A percentile compares a stretch with the other conserved stretches of the same genome.
Evolutionary conservation across 768 basidiomycete genomes (phyloP).

Genomic region (Boletales sp.): DNA sequence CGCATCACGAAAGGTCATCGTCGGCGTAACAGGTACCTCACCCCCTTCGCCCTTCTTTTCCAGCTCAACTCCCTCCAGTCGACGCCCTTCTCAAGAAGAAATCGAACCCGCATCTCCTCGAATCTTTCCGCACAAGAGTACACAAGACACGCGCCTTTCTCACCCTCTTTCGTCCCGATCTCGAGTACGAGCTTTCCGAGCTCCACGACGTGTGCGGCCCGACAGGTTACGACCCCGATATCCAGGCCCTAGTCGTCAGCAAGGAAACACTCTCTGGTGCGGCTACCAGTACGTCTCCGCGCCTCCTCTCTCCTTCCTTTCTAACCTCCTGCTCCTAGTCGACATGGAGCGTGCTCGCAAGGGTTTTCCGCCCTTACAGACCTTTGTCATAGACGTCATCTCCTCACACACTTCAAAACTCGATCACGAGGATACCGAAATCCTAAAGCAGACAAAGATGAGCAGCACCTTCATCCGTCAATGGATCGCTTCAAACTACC

Average conservation of each 20-base stretch:
- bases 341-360: conserved; percentile 55
- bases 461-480: conserved; percentile 91
- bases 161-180: conserved; percentile 58
- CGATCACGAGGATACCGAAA: conserved; percentile 62
- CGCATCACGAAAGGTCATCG: conserved; percentile 72
- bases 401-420: conserved; percentile 58
- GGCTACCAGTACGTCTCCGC: conserved; percentile 49
- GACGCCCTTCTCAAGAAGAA: conserved; percentile 72
- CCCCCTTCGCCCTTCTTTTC: conserved; percentile 3
- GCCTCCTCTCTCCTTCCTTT: neutral
- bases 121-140: conserved; percentile 56
- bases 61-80: conserved; percentile 40
- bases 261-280: conserved; percentile 83
- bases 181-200: conserved; percentile 66
- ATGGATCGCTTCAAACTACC: conserved; percentile 60
- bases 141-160: conserved; percentile 66
- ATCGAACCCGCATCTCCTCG: conserved; percentile 60
- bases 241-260: conserved; percentile 92
- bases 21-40: conserved; percentile 77
- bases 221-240: conserved; percentile 78
- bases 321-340: conserved; percentile 42
- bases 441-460: conserved; percentile 80
- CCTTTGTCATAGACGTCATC: conserved; percentile 88
- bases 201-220: conserved; percentile 90
- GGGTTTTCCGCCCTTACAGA: conserved; percentile 54